Percentiles rank a stretch among this genome's conserved stretches.
Conservation (phyloP, 2,329 filamentous ascomycete genomes). For the Aaosphaeria pasadenensis region DNA sequence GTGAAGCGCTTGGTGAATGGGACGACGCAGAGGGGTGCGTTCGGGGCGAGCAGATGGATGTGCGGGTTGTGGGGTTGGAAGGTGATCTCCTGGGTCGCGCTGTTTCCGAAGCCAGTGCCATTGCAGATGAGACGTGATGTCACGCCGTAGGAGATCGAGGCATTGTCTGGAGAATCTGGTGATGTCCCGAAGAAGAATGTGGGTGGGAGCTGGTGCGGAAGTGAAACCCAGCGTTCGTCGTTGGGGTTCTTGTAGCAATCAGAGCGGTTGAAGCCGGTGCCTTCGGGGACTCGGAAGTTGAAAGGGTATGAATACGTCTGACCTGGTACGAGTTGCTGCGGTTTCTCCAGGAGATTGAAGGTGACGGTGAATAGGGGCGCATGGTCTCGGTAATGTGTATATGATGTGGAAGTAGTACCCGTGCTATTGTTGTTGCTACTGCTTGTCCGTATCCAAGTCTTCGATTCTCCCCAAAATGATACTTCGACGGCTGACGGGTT, state of each 20-base stretch:
- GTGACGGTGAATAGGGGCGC: slow-evolving; percentile 17
- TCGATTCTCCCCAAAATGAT: slow-evolving; percentile 17
- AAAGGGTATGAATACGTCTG: slow-evolving; percentile 18
- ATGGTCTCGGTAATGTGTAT: slow-evolving; percentile 22
- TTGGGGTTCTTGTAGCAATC: slow-evolving; percentile 14
- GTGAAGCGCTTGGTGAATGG: slow-evolving; percentile 11
- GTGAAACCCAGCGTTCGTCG: slow-evolving; percentile 10
- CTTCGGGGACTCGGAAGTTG: slow-evolving; percentile 14
- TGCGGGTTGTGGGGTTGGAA: slow-evolving; percentile 16
- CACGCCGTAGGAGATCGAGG: slow-evolving; percentile 18
- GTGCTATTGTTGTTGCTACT: not conserved
- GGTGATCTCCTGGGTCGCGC: slow-evolving; percentile 8
- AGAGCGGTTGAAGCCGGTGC: slow-evolving; percentile 11
- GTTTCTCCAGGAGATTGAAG: slow-evolving; percentile 10
- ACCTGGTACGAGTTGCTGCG: slow-evolving; percentile 6
- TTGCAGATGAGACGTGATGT: slow-evolving; percentile 13
- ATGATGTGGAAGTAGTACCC: slow-evolving; percentile 3
- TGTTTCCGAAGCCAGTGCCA: slow-evolving; percentile 6
- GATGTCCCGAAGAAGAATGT: slow-evolving; percentile 10
- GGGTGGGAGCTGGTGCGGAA: slow-evolving; percentile 20
- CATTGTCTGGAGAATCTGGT: slow-evolving; percentile 7
- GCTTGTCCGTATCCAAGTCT: slow-evolving; percentile 15
- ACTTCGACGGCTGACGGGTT: slow-evolving; percentile 16
- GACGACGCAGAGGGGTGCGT: slow-evolving; percentile 2
- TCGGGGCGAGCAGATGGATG: not conserved